Conservation (phyloP, 2,329 filamentous ascomycete genomes). For the Phyllosticta citriasiana region DNA sequence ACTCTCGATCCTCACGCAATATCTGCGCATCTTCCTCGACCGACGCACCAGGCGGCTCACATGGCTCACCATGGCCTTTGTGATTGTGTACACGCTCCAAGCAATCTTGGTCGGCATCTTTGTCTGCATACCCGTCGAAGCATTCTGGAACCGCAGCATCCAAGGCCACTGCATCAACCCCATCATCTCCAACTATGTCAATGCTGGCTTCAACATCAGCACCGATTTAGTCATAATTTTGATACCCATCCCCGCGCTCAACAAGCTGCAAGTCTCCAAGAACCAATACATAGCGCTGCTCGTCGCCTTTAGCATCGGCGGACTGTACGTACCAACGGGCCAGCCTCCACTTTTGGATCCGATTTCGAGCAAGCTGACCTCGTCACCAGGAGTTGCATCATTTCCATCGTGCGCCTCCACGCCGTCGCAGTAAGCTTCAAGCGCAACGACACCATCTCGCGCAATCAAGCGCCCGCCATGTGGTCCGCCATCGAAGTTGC, state of each 20-base stretch:
- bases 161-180: constrained; percentile 18
- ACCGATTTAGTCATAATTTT: constrained; percentile 18
- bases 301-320: constrained; percentile 26
- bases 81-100: constrained; percentile 11
- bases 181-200: background rate
- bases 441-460: constrained; percentile 10
- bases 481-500: constrained; percentile 25
- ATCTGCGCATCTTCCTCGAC: constrained; percentile 16
- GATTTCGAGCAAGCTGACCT: background rate
- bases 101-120: constrained; percentile 24
- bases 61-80: constrained; percentile 6
- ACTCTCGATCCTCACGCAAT: constrained; percentile 15
- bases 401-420: constrained; percentile 19
- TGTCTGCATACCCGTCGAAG: constrained; percentile 25
- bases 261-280: background rate
- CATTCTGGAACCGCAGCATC: constrained; percentile 24
- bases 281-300: background rate
- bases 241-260: constrained; percentile 17
- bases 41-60: constrained; percentile 13
- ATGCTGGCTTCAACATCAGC: constrained; percentile 2
- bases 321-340: constrained; percentile 19
- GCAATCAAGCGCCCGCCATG: background rate
- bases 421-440: constrained; percentile 20
- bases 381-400: constrained; percentile 16
- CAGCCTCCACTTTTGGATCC: too few relatives aligned